Base-by-base conservation (phyloP, 257 asterid genomes). In the Solanum clarkiae region DNA sequence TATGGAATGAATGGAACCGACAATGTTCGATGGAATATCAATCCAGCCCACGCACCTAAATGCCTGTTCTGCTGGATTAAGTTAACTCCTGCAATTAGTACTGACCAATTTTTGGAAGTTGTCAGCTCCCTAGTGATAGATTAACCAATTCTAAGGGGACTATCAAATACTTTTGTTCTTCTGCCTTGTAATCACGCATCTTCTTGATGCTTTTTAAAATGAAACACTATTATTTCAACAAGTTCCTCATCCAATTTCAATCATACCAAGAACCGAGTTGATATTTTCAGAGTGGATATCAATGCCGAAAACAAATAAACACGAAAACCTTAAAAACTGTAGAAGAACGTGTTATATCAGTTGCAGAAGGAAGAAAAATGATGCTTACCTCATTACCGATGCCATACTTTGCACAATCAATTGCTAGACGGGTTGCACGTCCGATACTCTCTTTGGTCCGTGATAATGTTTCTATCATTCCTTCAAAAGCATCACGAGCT, bases 391-490 rank as follows among this genome's bases (percentile, higher is more conserved):
- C 97, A 93, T 92, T 93, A 86, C 98, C 93, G 26, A 96, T 92
- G 87, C 99, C 99, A 89, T 93, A 91, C 90, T 96, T 96, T 20
- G 99, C 98, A 84, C 99, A 96, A 90, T 96, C 99, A 90, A 96
- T 94, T 49, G 99, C 99, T 90, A 91, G 99, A 72, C 99, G 97
- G 71, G 99, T 96, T 59, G 99, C 99, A 66, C 99, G 98, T 14
- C 99, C 98, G 70, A 96, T 96, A 86, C 99, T 96, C 89, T 96
- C 99, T 87, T 96, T 96, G 86, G 99, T 95, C 92, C 99, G 94
- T 71, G 99, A 95, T 85, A 96, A 91, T 56, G 99, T 96, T 92
- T 96, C 99, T 90, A 96, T 92, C 99, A 96, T 96, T 83, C 99
- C 99, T 89, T 96, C 98, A 90, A 96, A 96, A 83, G 99, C 94